These are phyloP conservation scores for Pseudogymnoascus sp. DNA, from an alignment of 2,329 filamentous ascomycete species.

Conservation along the genomic window DNA sequence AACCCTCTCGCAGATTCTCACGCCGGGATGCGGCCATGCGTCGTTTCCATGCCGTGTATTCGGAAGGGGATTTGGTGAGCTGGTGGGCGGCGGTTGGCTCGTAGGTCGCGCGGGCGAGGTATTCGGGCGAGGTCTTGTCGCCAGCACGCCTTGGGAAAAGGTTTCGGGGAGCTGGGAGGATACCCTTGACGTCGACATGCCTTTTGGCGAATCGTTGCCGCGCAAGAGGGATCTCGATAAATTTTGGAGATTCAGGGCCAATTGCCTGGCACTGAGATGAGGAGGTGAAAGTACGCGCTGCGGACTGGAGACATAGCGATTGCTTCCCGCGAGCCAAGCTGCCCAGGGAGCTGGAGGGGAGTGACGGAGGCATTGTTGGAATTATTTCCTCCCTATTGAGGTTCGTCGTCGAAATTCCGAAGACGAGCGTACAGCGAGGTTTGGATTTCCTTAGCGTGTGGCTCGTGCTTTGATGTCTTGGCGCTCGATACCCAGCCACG, in stretches of 20 bases:
- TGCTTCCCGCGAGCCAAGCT: slow-evolving; percentile 27
- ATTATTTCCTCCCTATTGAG: background rate
- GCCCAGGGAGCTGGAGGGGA: slow-evolving; percentile 24
- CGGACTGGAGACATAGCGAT: slow-evolving; percentile 23
- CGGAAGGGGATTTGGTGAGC: slow-evolving; percentile 20
- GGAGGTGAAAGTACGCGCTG: slow-evolving; percentile 38
- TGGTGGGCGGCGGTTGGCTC: slow-evolving; percentile 35
- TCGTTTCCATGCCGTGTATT: slow-evolving; percentile 53
- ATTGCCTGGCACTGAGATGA: slow-evolving; percentile 40
- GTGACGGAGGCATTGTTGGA: slow-evolving; percentile 23
- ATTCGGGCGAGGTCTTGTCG: slow-evolving; percentile 53
- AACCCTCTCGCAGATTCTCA: slow-evolving; percentile 61
- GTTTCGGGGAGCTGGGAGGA: slow-evolving; percentile 73
- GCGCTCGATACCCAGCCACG: background rate
- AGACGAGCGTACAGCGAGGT: background rate
- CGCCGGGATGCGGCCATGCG: slow-evolving; percentile 66
- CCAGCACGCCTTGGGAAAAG: slow-evolving; percentile 58
- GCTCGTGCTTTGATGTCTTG: slow-evolving; percentile 10
- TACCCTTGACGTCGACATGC: slow-evolving; percentile 55
- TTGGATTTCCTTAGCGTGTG: slow-evolving; percentile 11
- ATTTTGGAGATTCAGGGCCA: slow-evolving; percentile 80
- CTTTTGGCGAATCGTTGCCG: slow-evolving; percentile 49
- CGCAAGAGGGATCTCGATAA: slow-evolving; percentile 71
- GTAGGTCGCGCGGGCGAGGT: slow-evolving; percentile 53
- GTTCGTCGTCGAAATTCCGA: slow-evolving; percentile 8